Base-by-base conservation (phyloP, 176 grass and related monocot species). In the Guadua angustifolia region DNA sequence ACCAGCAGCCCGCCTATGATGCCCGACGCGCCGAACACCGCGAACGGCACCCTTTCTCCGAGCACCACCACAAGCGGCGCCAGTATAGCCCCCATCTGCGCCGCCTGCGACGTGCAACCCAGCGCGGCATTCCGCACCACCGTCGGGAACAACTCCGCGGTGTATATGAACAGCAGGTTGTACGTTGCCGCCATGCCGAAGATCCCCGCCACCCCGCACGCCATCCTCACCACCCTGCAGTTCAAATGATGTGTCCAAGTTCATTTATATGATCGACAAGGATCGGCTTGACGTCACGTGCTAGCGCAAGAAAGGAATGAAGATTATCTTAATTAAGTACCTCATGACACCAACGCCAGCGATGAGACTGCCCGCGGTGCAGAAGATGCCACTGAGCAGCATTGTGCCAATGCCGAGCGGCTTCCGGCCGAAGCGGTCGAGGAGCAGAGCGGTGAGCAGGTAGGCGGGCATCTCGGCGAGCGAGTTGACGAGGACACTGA, bases 91-190 rank as follows among this genome's bases (percentile, higher is more conserved):
- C 93, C 93, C 85, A 98, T 85, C 85, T 94, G 91, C 22, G 79
- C 6, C 10, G 87, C 89, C 57, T 94, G 89, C 46, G 63, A 36
- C 21, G 83, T 73, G 75, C 87, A 98, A 1, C 96, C 96, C 3
- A 94, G 78, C 10, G 89, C 91, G 4, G 83, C 89, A 52, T 93
- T 94, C 51, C 96, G 79, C 66, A 98, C 96, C 61, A 87, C 87
- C 15, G 96, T 98, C 5, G 96, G 96, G 83, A 98, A 94, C 42
- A 98, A 88, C 89, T 98, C 95, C 5, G 87, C 74, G 11, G 93
- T 89, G 85, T 92, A 98, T 32, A 98, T 90, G 55, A 92, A 90
- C 46, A 98, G 19, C 63, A 95, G 68, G 82, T 94, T 98, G 73
- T 94, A 95, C 29, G 95, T 92, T 7, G 91, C 91, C 4, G 91